Percentiles rank a stretch among this genome's conserved stretches.
Conservation (phyloP, 805 yeast genomes). For the Lachancea dasiensis region DNA sequence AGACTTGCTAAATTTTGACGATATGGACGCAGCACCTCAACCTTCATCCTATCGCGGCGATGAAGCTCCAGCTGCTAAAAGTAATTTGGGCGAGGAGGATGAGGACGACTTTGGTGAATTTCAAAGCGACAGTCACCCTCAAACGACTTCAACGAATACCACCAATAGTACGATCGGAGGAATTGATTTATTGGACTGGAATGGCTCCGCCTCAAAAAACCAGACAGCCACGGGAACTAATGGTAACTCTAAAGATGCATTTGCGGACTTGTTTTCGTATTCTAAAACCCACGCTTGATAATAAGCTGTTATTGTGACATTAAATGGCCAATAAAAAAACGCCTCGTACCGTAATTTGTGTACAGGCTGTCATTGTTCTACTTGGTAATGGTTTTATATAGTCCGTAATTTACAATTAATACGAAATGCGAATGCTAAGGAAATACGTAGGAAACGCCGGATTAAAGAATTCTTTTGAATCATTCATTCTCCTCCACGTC, state of each 20-base stretch:
- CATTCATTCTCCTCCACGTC: conserved; percentile 52
- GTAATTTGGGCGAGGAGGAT: conserved; percentile 23
- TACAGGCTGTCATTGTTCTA: not conserved
- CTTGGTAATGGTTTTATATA: conserved; percentile 1
- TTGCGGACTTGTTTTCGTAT: conserved; percentile 27
- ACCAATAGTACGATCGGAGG: conserved; percentile 4
- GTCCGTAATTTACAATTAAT: conserved; percentile 7
- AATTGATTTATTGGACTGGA: conserved; percentile 11
- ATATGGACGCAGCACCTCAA: conserved; percentile 7
- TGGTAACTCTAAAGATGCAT: conserved; percentile 18
- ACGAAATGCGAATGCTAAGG: conserved; percentile 6
- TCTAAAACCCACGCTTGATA: conserved; percentile 28
- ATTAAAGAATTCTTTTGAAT: too few species aligned
- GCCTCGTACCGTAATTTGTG: too few species aligned
- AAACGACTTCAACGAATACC: conserved; percentile 10
- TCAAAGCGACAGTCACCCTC: conserved; percentile 27
- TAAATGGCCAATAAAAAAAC: too few species aligned
- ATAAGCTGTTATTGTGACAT: not conserved
- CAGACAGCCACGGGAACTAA: conserved; percentile 6
- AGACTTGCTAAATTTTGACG: conserved; percentile 31
- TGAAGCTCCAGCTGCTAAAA: not conserved
- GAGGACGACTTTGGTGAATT: conserved; percentile 36
- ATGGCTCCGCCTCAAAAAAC: conserved; percentile 10
- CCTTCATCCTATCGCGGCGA: not conserved
- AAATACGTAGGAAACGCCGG: too few species aligned